Base-by-base conservation (phyloP, 1,284 basidiomycete genomes). In the Boletus semigastroideus region DNA sequence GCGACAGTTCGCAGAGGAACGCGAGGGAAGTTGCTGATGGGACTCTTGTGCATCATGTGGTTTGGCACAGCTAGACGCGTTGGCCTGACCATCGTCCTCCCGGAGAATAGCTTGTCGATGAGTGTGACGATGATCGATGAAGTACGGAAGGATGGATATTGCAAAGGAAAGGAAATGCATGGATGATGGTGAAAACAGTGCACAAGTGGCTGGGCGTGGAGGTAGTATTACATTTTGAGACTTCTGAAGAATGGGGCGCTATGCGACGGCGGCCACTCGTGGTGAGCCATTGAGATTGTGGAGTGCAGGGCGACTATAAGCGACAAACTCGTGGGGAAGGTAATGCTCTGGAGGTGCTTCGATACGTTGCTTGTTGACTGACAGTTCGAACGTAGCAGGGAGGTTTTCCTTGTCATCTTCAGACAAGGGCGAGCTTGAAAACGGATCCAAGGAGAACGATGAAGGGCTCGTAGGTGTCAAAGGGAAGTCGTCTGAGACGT, bases 381-480 rank as follows among this genome's bases (percentile, higher is more conserved):
- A 74, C 52, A 84, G 80, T 72, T 89, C 87, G 61, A 87, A 87
- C 42, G 78, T 74, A 31, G 80, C 75, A 16, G 83, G 78, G 54
- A 83, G 69, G 61, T 92, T 92, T 74, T 92, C 89, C 78, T 92
- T 91, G 71, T 90, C 85, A 52, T 80, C 78, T 55, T 85, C 82
- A 16, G 82, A 77, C 64, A 79, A 68, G 55, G 75, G 71, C 48
- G 74, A 69, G 46, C 74, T 72, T 43, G 82, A 75, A 70, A 84
- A 83, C 7, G 74, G 70, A 67, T 84, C 83, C 50, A 76, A 79
- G 48, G 68, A 77, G 72, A 69, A 64, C 46, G 76, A 75, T 3
- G 73, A 72, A 2, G 87, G 87, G 46, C 86, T 89, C 37, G 83
- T 82, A 4, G 90, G 89, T 13, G 90, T 92, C 57, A 82, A 73